A percentile compares a stretch with the other conserved stretches of the same genome.
phyloP scores from a whole-genome alignment of 805 yeast genomes.

The Dipodascopsis tothii region DNA sequence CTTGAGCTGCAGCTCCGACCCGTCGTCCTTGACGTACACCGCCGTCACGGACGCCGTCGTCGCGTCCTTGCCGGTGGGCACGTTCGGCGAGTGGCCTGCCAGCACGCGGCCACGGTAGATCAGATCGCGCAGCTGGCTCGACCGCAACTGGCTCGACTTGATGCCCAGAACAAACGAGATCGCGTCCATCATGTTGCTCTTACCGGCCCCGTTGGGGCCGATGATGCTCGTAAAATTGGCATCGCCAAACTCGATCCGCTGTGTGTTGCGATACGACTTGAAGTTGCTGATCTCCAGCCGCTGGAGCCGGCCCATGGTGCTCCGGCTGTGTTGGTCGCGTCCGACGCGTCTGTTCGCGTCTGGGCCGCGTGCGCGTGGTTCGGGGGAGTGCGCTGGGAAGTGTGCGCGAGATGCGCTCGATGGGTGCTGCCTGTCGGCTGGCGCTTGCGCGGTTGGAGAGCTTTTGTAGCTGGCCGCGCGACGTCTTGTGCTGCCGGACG shows the following conservation, averaged over 20 bases:
- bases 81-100: constrained; percentile 26
- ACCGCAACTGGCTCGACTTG: constrained; percentile 64
- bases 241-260: constrained; percentile 69
- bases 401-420: too few relatives aligned
- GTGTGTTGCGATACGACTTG: constrained; percentile 79
- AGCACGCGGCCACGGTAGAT: constrained; percentile 64
- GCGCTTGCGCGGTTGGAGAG: too few relatives aligned
- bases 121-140: constrained; percentile 63
- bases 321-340: too few relatives aligned
- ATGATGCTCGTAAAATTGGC: constrained; percentile 79
- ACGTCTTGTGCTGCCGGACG: too few relatives aligned
- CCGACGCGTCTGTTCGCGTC: too few relatives aligned
- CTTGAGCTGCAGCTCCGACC: constrained; percentile 52
- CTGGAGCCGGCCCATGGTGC: constrained; percentile 79
- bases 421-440: too few relatives aligned
- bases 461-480: too few relatives aligned
- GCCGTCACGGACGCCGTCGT: constrained; percentile 68
- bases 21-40: constrained; percentile 54
- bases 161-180: constrained; percentile 90
- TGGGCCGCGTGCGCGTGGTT: too few relatives aligned
- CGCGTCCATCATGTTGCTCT: constrained; percentile 96
- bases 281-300: constrained; percentile 78
- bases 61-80: constrained; percentile 21
- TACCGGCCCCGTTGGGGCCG: constrained; percentile 99
- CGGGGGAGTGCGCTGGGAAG: too few relatives aligned